These are phyloP conservation scores for Lactarius pseudohatsudake DNA, from an alignment of 768 basidiomycete species.

Conservation along the genomic window DNA sequence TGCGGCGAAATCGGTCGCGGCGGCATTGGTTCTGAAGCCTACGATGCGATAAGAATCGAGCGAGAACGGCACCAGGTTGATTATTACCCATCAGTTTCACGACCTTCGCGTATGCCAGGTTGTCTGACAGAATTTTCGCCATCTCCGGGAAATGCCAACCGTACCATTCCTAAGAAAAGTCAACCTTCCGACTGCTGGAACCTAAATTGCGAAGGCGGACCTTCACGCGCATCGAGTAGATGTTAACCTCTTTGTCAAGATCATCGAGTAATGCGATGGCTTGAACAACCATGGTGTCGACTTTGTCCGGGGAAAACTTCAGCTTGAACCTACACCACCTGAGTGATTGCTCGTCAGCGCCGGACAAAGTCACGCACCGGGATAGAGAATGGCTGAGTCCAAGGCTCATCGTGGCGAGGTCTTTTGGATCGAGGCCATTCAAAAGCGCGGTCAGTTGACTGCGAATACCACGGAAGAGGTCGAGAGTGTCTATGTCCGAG, in stretches of 20 bases:
- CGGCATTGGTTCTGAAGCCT: conserved; percentile 96
- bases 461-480: conserved; percentile 96
- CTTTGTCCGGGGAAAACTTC: conserved; percentile 99
- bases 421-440: conserved; percentile 89
- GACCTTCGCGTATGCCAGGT: conserved; percentile 94
- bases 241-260: conserved; percentile 99
- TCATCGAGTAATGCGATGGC: conserved; percentile 98
- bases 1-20: conserved; percentile 78
- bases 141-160: conserved; percentile 99
- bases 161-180: conserved; percentile 91
- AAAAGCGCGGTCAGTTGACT: conserved; percentile 82
- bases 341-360: background rate
- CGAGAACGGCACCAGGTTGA: background rate
- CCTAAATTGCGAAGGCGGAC: conserved; percentile 40
- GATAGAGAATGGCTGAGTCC: conserved; percentile 97
- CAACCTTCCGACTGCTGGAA: background rate
- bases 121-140: conserved; percentile 97
- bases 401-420: conserved; percentile 95
- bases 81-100: conserved; percentile 83
- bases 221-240: conserved; percentile 99
- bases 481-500: conserved; percentile 58
- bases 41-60: conserved; percentile 10
- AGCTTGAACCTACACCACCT: conserved; percentile 78
- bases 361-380: conserved; percentile 51
- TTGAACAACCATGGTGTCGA: conserved; percentile 99